Evolutionary conservation across 257 asterid genomes (phyloP).

Genomic region (Perilla frutescens): DNA sequence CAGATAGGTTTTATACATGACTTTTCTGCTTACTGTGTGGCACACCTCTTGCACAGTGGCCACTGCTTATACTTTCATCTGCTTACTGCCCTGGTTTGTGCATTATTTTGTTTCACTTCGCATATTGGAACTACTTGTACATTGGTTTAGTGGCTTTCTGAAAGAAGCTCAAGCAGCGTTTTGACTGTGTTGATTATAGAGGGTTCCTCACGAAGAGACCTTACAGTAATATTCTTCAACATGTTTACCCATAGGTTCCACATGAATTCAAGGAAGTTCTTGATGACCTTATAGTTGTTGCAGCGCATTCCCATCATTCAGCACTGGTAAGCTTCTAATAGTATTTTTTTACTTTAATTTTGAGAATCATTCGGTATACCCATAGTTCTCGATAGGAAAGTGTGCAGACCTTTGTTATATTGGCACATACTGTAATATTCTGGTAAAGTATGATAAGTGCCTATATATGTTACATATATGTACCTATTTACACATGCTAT

Average conservation of each 20-base stretch:
- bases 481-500: constrained; percentile 19
- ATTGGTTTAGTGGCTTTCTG: constrained; percentile 8
- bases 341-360: constrained; percentile 28
- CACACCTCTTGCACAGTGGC: not conserved
- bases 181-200: constrained; percentile 12
- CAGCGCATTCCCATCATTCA: constrained; percentile 74
- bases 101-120: constrained; percentile 3
- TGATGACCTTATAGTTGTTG: constrained; percentile 88
- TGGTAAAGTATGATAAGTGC: constrained; percentile 12
- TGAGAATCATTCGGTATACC: constrained; percentile 54
- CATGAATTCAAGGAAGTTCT: constrained; percentile 87
- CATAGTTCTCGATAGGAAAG: constrained; percentile 17
- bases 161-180: constrained; percentile 25
- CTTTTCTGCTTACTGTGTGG: not conserved
- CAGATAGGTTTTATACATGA: not conserved
- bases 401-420: constrained; percentile 29
- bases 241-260: constrained; percentile 72
- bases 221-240: constrained; percentile 30
- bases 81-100: constrained; percentile 16
- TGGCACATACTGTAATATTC: constrained; percentile 25
- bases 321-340: constrained; percentile 66
- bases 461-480: not conserved
- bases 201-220: constrained; percentile 24
- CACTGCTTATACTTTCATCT: not conserved
- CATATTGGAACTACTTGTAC: constrained; percentile 28